Evolutionary conservation across 2,329 filamentous ascomycete genomes (phyloP).

Genomic region (Coleophoma eucalyptorum): DNA sequence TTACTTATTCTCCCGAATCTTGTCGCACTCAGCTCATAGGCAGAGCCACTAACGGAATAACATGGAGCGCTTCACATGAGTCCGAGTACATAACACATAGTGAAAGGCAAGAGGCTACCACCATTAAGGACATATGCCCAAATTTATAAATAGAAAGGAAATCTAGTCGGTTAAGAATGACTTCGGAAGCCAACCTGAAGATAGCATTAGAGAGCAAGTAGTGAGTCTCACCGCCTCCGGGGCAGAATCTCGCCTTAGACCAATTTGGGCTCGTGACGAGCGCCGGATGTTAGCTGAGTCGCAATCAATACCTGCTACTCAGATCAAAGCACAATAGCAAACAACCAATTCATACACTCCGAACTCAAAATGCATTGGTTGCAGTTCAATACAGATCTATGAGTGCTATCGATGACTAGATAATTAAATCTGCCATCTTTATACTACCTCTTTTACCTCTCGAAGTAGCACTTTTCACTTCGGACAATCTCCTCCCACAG

Average conservation of each 20-base stretch:
- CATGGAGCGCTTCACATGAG: no score
- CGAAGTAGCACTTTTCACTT: not conserved
- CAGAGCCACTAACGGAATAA: no score
- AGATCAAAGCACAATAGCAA: not conserved
- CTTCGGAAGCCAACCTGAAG: no score
- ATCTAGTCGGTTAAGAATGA: no score
- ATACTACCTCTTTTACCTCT: not conserved
- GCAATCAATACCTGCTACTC: not conserved
- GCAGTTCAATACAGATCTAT: not conserved
- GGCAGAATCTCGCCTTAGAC: not conserved
- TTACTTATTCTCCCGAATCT: no score
- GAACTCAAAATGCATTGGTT: not conserved
- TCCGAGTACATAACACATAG: no score
- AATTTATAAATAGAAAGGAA: not conserved
- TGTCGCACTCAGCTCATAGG: no score
- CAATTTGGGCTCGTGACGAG: not conserved
- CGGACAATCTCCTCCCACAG: conserved; percentile 18
- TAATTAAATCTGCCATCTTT: not conserved
- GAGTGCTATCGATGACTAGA: not conserved
- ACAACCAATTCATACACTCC: not conserved
- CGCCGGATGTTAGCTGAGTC: not conserved
- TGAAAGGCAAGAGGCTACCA: no score
- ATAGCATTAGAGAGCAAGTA: no score
- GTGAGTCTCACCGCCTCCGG: not conserved
- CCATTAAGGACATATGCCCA: no score